Evolutionary conservation across 108 stramenopile species (phyloP), one percentile per base, ranked within the genome.

Genomic region (Skeletonema grethae): DNA sequence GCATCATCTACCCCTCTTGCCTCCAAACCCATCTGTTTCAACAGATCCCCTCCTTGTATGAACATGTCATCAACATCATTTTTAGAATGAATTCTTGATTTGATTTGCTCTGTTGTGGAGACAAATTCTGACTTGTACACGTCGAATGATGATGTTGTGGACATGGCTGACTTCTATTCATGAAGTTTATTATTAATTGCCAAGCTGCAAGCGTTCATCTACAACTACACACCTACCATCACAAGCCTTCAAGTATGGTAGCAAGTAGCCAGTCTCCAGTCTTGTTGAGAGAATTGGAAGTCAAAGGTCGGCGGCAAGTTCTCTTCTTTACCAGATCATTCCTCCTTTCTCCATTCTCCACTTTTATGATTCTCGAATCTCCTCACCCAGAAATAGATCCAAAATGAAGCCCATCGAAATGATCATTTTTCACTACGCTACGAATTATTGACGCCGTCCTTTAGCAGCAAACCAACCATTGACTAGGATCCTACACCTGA

Each of bases 11-110:
- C 5, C 46, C 46, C 46, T 71, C 69, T 58, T 31, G 67, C 60
- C 31, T 36, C 22, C 29, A 31, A 24, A 20, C 60, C 46, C 84
- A 84, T 84, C 29, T 65, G 25, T 5, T 82, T 63, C 29, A 84
- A 31, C 70, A 84, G 58, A 31, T 30, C 57, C 12, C 77, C 76
- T 7, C 71, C 84, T 11, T 81, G 72, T 8, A 24, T 7, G 8
- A 53, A 9, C n/a, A 53, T n/a, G 0, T 53, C 50, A 53, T 53
- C 50, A 3, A 53, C 4, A 18, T 3, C 22, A 9, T 53, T 53
- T 53, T 53, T 22, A 24, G 20, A 53, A 24, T 53, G 50, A 22
- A 53, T 24, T 53, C 5, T 53, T 3, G 50, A 53, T 53, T 53
- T 53, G 20, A 53, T 53, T 22, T 53, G 50, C 50, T 53, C 50